These are phyloP conservation scores for Nissolia schottii DNA, from an alignment of 306 rosid species.

Conservation along the genomic window DNA sequence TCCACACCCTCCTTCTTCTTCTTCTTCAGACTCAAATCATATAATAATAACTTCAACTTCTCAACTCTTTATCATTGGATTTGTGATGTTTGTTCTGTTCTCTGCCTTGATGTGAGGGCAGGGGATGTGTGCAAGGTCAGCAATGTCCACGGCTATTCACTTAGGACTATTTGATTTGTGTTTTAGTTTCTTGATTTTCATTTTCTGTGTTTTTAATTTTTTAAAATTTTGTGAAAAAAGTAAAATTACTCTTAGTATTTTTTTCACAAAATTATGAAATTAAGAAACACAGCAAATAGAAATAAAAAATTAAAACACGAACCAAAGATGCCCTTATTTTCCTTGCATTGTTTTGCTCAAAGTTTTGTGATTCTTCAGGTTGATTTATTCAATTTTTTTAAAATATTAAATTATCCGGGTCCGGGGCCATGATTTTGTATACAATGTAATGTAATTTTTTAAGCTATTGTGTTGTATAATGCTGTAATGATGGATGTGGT, in stretches of 20 bases:
- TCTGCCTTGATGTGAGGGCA: conserved; percentile 26
- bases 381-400: not conserved
- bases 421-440: conserved; percentile 3
- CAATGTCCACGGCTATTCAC: not conserved
- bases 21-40: conserved; percentile 25
- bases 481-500: too few species aligned
- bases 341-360: conserved; percentile 19
- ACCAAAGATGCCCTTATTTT: too few species aligned
- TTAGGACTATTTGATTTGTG: too few species aligned
- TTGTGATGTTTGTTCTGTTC: conserved; percentile 12
- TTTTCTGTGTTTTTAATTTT: too few species aligned
- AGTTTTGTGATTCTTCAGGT: conserved; percentile 8
- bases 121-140: not conserved
- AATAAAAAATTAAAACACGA: too few species aligned
- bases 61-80: conserved; percentile 34
- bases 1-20: conserved; percentile 54
- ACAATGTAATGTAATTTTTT: conserved; percentile 4
- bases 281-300: too few species aligned
- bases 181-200: too few species aligned
- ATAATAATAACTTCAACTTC: conserved; percentile 9
- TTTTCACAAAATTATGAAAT: too few species aligned
- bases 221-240: too few species aligned
- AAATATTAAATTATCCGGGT: conserved; percentile 3
- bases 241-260: too few species aligned
- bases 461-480: not conserved